phyloP scores from a whole-genome alignment of 768 basidiomycete genomes.

The Macrocybe gigantea region DNA sequence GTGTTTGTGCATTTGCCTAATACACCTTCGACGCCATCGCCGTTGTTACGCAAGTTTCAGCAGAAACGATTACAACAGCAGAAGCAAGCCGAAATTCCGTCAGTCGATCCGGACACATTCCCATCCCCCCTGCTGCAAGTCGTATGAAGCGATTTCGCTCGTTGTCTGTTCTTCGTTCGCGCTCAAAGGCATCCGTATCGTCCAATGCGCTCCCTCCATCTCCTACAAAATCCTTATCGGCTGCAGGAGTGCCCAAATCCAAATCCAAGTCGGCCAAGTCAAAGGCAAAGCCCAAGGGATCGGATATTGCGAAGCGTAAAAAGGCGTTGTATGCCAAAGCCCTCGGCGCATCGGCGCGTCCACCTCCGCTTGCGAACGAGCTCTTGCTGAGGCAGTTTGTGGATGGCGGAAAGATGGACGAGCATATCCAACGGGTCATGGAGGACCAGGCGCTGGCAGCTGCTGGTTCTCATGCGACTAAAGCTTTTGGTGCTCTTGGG shows the following conservation, averaged over 20 bases:
- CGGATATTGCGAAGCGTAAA: constrained; percentile 40
- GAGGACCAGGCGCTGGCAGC: constrained; percentile 46
- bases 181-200: constrained; percentile 10
- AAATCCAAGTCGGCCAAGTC: constrained; percentile 12
- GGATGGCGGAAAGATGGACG: constrained; percentile 57
- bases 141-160: constrained; percentile 44
- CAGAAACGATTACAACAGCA: constrained; percentile 8
- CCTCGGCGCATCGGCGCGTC: constrained; percentile 26
- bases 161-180: constrained; percentile 41
- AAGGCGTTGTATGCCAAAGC: constrained; percentile 41
- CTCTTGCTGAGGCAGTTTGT: constrained; percentile 65
- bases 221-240: constrained; percentile 14
- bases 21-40: constrained; percentile 39
- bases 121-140: constrained; percentile 12
- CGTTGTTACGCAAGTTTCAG: constrained; percentile 18
- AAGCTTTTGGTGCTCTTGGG: constrained; percentile 13
- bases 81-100: constrained; percentile 6
- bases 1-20: constrained; percentile 56
- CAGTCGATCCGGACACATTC: constrained; percentile 7
- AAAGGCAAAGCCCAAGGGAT: constrained; percentile 7
- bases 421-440: constrained; percentile 49
- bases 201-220: constrained; percentile 12
- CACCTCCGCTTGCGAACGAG: constrained; percentile 59
- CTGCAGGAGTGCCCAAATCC: constrained; percentile 15
- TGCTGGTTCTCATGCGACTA: constrained; percentile 13